Evolutionary conservation across 2,329 filamentous ascomycete genomes (phyloP).

Genomic region (Venturiaceae sp.): DNA sequence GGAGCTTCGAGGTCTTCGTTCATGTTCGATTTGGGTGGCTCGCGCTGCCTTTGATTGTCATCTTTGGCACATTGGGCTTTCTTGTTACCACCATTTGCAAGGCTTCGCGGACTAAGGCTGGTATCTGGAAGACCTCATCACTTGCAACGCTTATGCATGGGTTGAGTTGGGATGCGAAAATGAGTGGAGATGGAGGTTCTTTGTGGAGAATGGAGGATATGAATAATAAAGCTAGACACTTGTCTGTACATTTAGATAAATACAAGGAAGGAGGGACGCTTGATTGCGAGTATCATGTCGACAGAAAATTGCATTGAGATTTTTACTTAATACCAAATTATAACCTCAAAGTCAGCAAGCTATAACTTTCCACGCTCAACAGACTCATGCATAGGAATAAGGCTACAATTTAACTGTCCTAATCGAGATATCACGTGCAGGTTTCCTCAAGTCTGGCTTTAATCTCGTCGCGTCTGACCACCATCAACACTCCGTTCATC

Average conservation of each 20-base stretch:
- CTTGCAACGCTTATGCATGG: conserved; percentile 16
- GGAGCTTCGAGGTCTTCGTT: conserved; percentile 12
- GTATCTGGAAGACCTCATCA: conserved; percentile 21
- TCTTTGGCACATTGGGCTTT: conserved; percentile 15
- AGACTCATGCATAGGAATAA: too few species aligned
- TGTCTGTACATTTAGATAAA: neutral
- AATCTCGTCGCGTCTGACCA: too few species aligned
- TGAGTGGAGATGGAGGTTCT: neutral
- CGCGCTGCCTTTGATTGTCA: conserved; percentile 15
- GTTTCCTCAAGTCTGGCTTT: too few species aligned
- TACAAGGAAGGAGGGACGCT: neutral
- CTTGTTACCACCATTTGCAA: conserved; percentile 16
- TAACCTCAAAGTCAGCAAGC: too few species aligned
- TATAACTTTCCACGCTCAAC: too few species aligned
- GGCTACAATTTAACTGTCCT: too few species aligned
- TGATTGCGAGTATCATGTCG: neutral
- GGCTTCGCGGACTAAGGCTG: conserved; percentile 11
- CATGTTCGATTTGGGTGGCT: conserved; percentile 18
- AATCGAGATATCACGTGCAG: too few species aligned
- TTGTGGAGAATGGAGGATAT: conserved; percentile 1
- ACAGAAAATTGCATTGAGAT: too few species aligned
- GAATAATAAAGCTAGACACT: neutral
- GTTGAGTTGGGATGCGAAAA: neutral
- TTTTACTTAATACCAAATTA: too few species aligned
- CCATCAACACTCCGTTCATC: too few species aligned